Percentiles rank a stretch among this genome's conserved stretches.
Evolutionary conservation across 495 filamentous ascomycete species (phyloP).

Genomic region (Penicillium arizonense): DNA sequence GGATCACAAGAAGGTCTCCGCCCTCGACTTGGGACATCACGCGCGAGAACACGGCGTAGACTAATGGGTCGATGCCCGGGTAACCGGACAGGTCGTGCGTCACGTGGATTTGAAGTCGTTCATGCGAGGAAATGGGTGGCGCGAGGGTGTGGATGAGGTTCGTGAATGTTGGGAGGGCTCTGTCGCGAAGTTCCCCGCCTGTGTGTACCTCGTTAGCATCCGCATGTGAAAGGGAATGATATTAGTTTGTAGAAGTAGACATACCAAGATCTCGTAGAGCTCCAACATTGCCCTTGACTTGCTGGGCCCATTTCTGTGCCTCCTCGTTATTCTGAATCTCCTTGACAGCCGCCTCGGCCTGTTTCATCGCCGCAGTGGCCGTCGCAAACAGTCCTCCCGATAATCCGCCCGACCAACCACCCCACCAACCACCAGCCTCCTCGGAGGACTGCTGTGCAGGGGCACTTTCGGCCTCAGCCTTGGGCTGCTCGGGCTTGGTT

Average conservation of each 20-base stretch:
- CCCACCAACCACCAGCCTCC: slow-evolving; percentile 81
- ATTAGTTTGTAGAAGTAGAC: slow-evolving; percentile 15
- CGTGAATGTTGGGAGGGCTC: slow-evolving; percentile 92
- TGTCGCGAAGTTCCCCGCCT: slow-evolving; percentile 88
- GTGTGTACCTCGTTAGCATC: slow-evolving; percentile 20
- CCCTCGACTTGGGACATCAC: slow-evolving; percentile 99
- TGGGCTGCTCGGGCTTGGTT: slow-evolving; percentile 45
- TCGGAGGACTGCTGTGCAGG: slow-evolving; percentile 30
- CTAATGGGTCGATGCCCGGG: slow-evolving; percentile 88
- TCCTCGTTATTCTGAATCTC: slow-evolving; percentile 96
- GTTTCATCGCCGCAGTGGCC: slow-evolving; percentile 80
- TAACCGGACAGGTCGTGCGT: slow-evolving; percentile 95
- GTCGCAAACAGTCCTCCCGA: slow-evolving; percentile 66
- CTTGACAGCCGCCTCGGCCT: slow-evolving; percentile 89
- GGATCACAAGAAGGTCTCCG: slow-evolving; percentile 93
- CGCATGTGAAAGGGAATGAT: not conserved
- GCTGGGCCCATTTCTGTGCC: slow-evolving; percentile 91
- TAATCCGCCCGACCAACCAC: slow-evolving; percentile 51
- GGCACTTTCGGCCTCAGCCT: slow-evolving; percentile 26
- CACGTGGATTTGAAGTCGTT: slow-evolving; percentile 96
- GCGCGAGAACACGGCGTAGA: slow-evolving; percentile 89
- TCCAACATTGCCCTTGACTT: slow-evolving; percentile 89
- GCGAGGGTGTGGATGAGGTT: slow-evolving; percentile 92
- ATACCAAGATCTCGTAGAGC: slow-evolving; percentile 77
- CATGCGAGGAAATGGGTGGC: slow-evolving; percentile 94